Conservation (phyloP, 1,284 basidiomycete species). For the Cutaneotrichosporon sp. region DNA sequence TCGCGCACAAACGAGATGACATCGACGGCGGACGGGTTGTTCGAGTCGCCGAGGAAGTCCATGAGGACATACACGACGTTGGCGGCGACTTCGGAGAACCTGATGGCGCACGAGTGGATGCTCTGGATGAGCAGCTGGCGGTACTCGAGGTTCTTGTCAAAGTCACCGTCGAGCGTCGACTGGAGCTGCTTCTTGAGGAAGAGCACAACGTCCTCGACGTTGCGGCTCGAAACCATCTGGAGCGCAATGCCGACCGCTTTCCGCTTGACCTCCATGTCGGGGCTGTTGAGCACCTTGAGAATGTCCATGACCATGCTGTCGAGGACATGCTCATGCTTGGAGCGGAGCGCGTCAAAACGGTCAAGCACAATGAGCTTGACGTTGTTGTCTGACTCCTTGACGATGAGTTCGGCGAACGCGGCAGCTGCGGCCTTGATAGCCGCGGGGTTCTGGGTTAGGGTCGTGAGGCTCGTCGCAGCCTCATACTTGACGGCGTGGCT, state of each 20-base stretch:
- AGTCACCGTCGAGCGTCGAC: slow-evolving; percentile 82
- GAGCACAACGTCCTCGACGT: slow-evolving; percentile 95
- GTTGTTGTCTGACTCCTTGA: slow-evolving; percentile 98
- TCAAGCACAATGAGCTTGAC: slow-evolving; percentile 98
- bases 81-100: slow-evolving; percentile 96
- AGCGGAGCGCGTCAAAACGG: slow-evolving; percentile 77
- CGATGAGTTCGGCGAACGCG: slow-evolving; percentile 83
- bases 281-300: slow-evolving; percentile 72
- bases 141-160: slow-evolving; percentile 80
- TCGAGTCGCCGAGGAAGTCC: slow-evolving; percentile 97
- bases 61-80: slow-evolving; percentile 96
- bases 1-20: slow-evolving; percentile 95
- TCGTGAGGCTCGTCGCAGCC: slow-evolving; percentile 91
- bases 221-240: slow-evolving; percentile 90
- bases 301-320: slow-evolving; percentile 96
- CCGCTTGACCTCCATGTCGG: slow-evolving; percentile 93
- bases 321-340: slow-evolving; percentile 86
- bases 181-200: slow-evolving; percentile 98
- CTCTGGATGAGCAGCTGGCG: slow-evolving; percentile 95
- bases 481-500: slow-evolving; percentile 98
- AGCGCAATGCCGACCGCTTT: slow-evolving; percentile 89
- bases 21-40: slow-evolving; percentile 91
- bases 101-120: slow-evolving; percentile 94
- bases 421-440: slow-evolving; percentile 93
- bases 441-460: slow-evolving; percentile 91